phyloP scores from a whole-genome alignment of 2,329 filamentous ascomycete genomes.

The Dendrostoma leiphaemia region DNA sequence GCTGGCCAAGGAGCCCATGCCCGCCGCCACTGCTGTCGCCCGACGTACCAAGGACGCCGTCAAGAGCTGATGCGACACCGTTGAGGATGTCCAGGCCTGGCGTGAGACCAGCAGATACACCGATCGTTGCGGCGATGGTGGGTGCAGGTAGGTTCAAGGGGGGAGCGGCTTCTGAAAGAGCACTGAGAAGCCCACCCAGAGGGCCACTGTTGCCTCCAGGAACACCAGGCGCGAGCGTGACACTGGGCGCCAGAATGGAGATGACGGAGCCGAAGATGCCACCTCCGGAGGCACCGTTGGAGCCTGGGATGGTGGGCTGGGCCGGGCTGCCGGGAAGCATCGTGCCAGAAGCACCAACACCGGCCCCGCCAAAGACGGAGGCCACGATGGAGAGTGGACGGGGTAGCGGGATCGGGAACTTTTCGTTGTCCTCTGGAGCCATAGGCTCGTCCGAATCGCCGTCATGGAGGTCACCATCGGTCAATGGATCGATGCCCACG shows the following conservation, averaged over 20 bases:
- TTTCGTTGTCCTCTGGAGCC: not conserved
- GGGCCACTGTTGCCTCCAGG: not conserved
- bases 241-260: slow-evolving; percentile 12
- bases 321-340: slow-evolving; percentile 6
- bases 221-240: not conserved
- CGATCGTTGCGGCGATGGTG: not conserved
- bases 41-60: slow-evolving; percentile 8
- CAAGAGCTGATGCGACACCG: slow-evolving; percentile 13
- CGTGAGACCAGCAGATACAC: not conserved
- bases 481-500: not conserved
- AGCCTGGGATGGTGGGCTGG: not conserved
- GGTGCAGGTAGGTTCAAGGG: not conserved
- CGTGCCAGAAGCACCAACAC: not conserved
- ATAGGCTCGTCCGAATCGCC: not conserved
- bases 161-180: slow-evolving; percentile 13
- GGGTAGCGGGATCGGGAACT: slow-evolving; percentile 3
- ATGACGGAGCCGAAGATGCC: slow-evolving; percentile 14
- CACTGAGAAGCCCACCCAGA: slow-evolving; percentile 16
- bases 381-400: slow-evolving; percentile 9
- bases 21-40: not conserved
- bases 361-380: slow-evolving; percentile 7
- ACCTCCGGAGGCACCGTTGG: not conserved
- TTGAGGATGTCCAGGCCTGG: slow-evolving; percentile 6
- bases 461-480: not conserved
- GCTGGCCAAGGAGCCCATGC: slow-evolving; percentile 12